Evolutionary conservation across 2,329 filamentous ascomycete genomes (phyloP), one percentile per base, ranked within the genome.

Genomic region (Microthyrium microscopicum): DNA sequence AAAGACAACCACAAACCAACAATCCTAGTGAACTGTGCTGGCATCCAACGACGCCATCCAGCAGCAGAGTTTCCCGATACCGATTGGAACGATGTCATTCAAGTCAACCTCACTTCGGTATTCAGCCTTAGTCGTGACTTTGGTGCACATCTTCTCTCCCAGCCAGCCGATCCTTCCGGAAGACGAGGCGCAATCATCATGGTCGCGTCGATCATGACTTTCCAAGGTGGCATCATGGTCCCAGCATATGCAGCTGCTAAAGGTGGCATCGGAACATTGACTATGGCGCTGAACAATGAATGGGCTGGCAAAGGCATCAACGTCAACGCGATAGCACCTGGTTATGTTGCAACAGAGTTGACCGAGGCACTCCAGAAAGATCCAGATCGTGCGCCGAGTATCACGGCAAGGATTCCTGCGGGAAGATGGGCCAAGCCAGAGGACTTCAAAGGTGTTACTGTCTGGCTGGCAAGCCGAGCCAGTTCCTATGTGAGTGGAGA

Each of bases 341-440:
- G 84, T 0, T 93, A 93, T 54, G 81, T 92, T 45, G 79, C 70
- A 31, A 93, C 84, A n/a, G 84, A 93, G 39, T 93, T 93, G 85
- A 94, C 93, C 52, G 68, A 66, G 42, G 84, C 83, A 3, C 56
- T 94, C 47, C 70, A 92, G 27, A 68, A 74, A 32, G 74, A 93
- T 53, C 55, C 68, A 46, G 69, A 67, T 43, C 61, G 84, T 22
- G 66, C 78, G 39, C 70, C 64, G 41, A 76, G 76, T 46, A 93
- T 93, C 44, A 66, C 79, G 47, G 73, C 71, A 21, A 62, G 83
- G 36, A 93, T 93, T 46, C 84, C 84, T 0, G 81, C 80, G 1
- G 83, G 78, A 0, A 61, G 82, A 44, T 92, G 84, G 83, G 84
- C 82, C 0, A 64, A 53, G 8, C 77, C 83, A 0, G 82, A 91